Evolutionary conservation across 1,284 basidiomycete species (phyloP).

Genomic region (Chondrostereum purpureum): DNA sequence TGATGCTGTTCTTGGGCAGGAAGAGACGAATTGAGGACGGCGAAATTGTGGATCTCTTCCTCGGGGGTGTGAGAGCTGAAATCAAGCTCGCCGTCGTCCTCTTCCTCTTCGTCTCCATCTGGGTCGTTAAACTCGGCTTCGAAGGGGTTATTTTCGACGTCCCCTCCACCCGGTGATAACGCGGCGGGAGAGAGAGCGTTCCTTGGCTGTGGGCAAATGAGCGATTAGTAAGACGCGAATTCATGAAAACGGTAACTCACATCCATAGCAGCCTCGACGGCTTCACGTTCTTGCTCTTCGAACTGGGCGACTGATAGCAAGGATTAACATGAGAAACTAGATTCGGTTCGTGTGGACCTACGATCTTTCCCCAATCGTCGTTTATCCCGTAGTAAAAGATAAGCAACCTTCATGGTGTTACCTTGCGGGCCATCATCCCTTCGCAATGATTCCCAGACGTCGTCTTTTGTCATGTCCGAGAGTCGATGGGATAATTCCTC

Average conservation of each 20-base stretch:
- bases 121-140: conserved; percentile 71
- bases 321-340: conserved; percentile 11
- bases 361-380: conserved; percentile 78
- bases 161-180: conserved; percentile 44
- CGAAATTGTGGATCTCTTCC: conserved; percentile 62
- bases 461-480: conserved; percentile 71
- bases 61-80: conserved; percentile 46
- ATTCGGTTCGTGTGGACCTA: conserved; percentile 29
- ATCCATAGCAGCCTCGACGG: conserved; percentile 71
- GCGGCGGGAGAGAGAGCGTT: conserved; percentile 58
- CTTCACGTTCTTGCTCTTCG: conserved; percentile 77
- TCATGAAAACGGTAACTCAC: conserved; percentile 35
- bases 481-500: conserved; percentile 76
- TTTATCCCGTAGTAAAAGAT: conserved; percentile 90
- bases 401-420: conserved; percentile 95
- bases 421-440: conserved; percentile 79
- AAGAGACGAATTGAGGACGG: conserved; percentile 79
- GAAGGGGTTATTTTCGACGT: conserved; percentile 68
- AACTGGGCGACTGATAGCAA: conserved; percentile 59
- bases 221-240: conserved; percentile 1
- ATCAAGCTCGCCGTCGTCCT: conserved; percentile 60
- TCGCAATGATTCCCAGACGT: conserved; percentile 81
- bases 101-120: conserved; percentile 40
- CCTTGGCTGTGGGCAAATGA: conserved; percentile 43
- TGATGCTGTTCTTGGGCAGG: conserved; percentile 44